Percentiles rank a stretch among this genome's conserved stretches.
Evolutionary conservation across 176 grass and related monocot species (phyloP).

Genomic region (Juncus inflexus): DNA sequence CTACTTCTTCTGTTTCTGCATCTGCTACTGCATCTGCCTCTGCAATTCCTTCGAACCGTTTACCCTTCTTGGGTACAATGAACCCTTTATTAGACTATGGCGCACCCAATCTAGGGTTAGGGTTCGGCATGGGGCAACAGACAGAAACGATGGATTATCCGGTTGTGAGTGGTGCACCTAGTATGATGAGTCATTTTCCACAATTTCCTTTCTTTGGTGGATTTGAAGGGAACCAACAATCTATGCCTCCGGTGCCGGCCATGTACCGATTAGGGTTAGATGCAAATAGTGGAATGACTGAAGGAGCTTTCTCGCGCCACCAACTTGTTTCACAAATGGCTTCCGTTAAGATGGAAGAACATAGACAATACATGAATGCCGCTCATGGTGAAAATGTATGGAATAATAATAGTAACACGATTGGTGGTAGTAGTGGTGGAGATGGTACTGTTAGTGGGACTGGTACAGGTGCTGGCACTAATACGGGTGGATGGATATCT

Average conservation of each 20-base stretch:
- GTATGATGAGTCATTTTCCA: constrained; percentile 45
- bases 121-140: constrained; percentile 58
- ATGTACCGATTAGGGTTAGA: constrained; percentile 54
- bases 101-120: constrained; percentile 55
- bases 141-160: constrained; percentile 47
- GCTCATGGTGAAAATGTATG: constrained; percentile 43
- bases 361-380: constrained; percentile 48
- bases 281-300: constrained; percentile 28
- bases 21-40: constrained; percentile 18
- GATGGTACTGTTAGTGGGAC: constrained; percentile 8
- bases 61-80: constrained; percentile 61
- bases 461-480: constrained; percentile 5
- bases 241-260: constrained; percentile 1
- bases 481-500: constrained; percentile 44
- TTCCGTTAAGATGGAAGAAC: constrained; percentile 47
- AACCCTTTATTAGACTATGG: constrained; percentile 31
- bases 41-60: constrained; percentile 27
- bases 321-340: constrained; percentile 41
- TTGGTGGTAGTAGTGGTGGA: constrained; percentile 12
- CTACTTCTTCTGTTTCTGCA: constrained; percentile 22
- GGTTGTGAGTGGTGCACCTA: constrained; percentile 34
- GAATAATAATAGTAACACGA: constrained; percentile 15
- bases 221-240: constrained; percentile 36
- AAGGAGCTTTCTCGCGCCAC: constrained; percentile 29
- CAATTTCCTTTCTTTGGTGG: constrained; percentile 66